Evolutionary conservation across 768 basidiomycete species (phyloP), one percentile per base, ranked within the genome.

Genomic region (Bullera alba): DNA sequence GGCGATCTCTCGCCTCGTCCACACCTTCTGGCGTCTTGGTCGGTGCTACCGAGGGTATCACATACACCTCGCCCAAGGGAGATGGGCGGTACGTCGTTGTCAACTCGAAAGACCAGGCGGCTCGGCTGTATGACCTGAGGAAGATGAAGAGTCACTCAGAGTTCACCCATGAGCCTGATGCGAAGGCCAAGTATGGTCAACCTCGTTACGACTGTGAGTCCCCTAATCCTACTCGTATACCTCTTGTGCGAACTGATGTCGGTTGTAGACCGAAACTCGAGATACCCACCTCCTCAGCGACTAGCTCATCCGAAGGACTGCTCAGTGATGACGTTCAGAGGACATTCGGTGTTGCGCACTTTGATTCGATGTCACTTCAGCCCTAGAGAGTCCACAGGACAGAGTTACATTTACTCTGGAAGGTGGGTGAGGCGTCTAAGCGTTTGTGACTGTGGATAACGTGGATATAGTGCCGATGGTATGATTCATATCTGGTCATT

Each of bases 281-380:
- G 53, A 26, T 90, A 87, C 62, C 56, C 63, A 0, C 81, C 82
- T 2, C 82, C 77, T 51, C 84, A 83, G 5, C 77, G 71, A 54
- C 76, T 74, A 58, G 81, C 83, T 10, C 92, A 92, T 72, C 93
- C 90, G 5, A 75, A 79, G 50, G 91, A 97, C 64, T 90, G 89
- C 67, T 91, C 87, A 60, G 84, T 97, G 28, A 93, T 93, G 92
- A 85, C 87, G 1, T 99, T 88, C 70, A 79, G 87, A 36, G 95
- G 95, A 1, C 95, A 97, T 67, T 77, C 81, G 10, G 89, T 97
- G 21, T 74, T 93, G 36, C 80, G 85, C 36, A 99, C 95, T 0
- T 80, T 99, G 49, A 95, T 99, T 60, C 80, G 95, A 48, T 96
- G 92, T 69, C 85, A 96, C 74, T 99, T 97, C 75, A 92, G 89